Conservation (phyloP, 495 filamentous ascomycete species). For the Podospora australis region DNA sequence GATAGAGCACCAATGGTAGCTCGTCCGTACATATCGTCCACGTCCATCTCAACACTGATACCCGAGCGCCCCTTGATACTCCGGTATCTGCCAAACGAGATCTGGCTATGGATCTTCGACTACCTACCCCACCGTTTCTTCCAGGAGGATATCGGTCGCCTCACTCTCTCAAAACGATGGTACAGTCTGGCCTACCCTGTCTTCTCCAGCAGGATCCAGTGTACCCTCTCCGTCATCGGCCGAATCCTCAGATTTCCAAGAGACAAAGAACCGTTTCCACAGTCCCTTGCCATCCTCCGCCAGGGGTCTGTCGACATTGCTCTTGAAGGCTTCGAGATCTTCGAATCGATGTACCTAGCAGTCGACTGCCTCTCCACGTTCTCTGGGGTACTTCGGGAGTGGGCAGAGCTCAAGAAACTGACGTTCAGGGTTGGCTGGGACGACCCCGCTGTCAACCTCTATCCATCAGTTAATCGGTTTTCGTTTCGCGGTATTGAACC, state of each 20-base stretch:
- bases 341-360: constrained; percentile 8
- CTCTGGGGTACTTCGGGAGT: constrained; percentile 8
- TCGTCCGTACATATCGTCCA: no score
- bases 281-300: no score
- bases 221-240: constrained; percentile 18
- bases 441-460: constrained; percentile 10
- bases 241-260: no score
- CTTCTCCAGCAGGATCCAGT: constrained; percentile 16
- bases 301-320: constrained; percentile 14
- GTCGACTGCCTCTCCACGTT: constrained; percentile 11
- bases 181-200: constrained; percentile 15
- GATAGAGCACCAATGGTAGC: no score
- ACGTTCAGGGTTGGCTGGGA: constrained; percentile 8
- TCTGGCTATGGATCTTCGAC: constrained; percentile 19
- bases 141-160: constrained; percentile 17
- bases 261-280: no score
- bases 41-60: no score
- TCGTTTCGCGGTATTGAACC: constrained; percentile 7
- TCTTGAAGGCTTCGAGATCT: constrained; percentile 9
- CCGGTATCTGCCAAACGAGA: constrained; percentile 16
- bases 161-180: constrained; percentile 17
- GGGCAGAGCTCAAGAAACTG: constrained; percentile 9
- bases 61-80: no score
- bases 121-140: constrained; percentile 15
- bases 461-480: constrained; percentile 6